Evolutionary conservation across 495 filamentous ascomycete genomes (phyloP).

Genomic region (Hypomontagnella monticulosa): DNA sequence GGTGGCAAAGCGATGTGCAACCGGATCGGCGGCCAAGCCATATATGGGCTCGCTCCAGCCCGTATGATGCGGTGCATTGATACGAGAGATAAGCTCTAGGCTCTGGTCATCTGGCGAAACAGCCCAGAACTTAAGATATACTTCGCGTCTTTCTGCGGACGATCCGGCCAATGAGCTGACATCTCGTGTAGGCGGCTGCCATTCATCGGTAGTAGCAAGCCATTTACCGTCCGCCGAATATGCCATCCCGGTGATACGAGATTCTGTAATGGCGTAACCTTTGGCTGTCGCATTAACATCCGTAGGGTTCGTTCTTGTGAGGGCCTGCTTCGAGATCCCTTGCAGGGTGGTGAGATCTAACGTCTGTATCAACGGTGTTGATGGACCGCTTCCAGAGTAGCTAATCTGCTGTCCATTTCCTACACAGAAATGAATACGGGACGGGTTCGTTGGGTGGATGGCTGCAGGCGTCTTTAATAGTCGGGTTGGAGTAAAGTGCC

Average conservation of each 20-base stretch:
- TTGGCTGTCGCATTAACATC: slow-evolving; percentile 77
- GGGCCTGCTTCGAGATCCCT: slow-evolving; percentile 82
- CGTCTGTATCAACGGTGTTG: slow-evolving; percentile 71
- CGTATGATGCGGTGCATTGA: slow-evolving; percentile 81
- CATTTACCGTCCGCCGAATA: slow-evolving; percentile 84
- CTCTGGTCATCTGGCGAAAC: slow-evolving; percentile 68
- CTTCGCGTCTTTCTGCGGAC: slow-evolving; percentile 68
- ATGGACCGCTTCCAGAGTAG: slow-evolving; percentile 49
- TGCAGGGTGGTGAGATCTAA: slow-evolving; percentile 79
- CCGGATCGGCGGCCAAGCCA: slow-evolving; percentile 74
- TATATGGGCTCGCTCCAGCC: slow-evolving; percentile 67
- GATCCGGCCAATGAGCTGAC: slow-evolving; percentile 57
- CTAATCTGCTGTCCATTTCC: slow-evolving; percentile 58
- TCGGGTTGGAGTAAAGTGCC: slow-evolving; percentile 22
- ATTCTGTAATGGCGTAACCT: slow-evolving; percentile 72
- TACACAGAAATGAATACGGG: slow-evolving; percentile 57
- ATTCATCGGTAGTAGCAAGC: slow-evolving; percentile 92
- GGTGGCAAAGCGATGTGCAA: slow-evolving; percentile 76
- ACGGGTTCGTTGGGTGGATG: slow-evolving; percentile 51
- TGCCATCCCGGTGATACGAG: slow-evolving; percentile 75
- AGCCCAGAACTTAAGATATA: slow-evolving; percentile 90
- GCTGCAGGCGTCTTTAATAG: slow-evolving; percentile 47
- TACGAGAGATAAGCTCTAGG: slow-evolving; percentile 80
- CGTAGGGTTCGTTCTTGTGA: slow-evolving; percentile 87
- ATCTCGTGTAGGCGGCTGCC: slow-evolving; percentile 77